These are phyloP conservation scores for Coffea eugenioides DNA, from an alignment of 257 asterid genomes.

Conservation along the genomic window DNA sequence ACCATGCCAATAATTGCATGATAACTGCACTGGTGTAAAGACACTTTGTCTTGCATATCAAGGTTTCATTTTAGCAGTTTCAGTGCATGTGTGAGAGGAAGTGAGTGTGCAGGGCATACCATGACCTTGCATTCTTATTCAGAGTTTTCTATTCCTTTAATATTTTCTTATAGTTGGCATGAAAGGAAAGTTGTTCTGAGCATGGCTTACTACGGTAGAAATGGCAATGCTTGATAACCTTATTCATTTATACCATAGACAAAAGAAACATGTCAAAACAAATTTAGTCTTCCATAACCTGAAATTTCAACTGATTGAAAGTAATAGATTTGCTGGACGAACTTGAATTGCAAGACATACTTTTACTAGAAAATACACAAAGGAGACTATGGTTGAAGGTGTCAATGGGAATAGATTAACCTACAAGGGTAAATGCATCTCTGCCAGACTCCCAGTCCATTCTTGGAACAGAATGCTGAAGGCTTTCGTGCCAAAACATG, in stretches of 20 bases:
- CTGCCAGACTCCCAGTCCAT: constrained; percentile 27
- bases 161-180: background rate
- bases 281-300: background rate
- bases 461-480: constrained; percentile 26
- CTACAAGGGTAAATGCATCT: constrained; percentile 24
- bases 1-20: background rate
- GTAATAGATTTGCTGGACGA: background rate
- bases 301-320: background rate
- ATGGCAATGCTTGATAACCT: background rate
- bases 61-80: background rate
- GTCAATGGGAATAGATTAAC: constrained; percentile 9
- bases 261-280: background rate
- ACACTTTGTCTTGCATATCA: background rate
- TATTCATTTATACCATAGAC: background rate
- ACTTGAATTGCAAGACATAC: background rate
- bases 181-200: background rate
- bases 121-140: background rate
- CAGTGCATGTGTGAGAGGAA: background rate
- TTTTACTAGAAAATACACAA: too few relatives aligned
- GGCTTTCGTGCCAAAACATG: constrained; percentile 37
- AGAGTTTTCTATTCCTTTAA: background rate
- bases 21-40: background rate
- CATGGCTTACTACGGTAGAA: background rate
- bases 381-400: background rate
- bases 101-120: background rate